These are phyloP conservation scores for Xylariales sp. DNA, from an alignment of 2,329 filamentous ascomycete genomes.

Conservation along the genomic window DNA sequence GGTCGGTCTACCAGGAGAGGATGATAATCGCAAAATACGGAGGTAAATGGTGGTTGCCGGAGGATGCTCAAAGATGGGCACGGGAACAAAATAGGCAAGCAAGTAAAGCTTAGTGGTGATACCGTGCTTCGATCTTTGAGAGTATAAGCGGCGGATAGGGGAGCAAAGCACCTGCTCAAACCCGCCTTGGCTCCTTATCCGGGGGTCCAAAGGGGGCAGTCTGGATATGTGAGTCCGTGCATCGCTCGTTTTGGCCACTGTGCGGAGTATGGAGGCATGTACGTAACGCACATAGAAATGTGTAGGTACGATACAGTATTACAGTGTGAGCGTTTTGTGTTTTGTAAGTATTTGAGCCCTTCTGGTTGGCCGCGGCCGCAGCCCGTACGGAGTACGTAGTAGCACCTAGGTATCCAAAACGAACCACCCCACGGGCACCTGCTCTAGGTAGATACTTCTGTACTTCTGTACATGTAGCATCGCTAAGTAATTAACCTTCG, in stretches of 20 bases:
- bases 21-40: constrained; percentile 12
- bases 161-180: constrained; percentile 2
- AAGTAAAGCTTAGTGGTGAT: constrained; percentile 24
- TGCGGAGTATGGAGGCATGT: constrained; percentile 2
- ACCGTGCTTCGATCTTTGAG: neutral
- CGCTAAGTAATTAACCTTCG: too few relatives aligned
- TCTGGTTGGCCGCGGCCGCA: too few relatives aligned
- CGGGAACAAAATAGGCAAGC: constrained; percentile 9
- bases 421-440: too few relatives aligned
- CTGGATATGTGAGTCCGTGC: constrained; percentile 7
- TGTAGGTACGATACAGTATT: too few relatives aligned
- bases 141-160: neutral
- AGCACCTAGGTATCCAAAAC: too few relatives aligned
- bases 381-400: too few relatives aligned
- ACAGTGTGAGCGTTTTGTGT: too few relatives aligned
- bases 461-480: too few relatives aligned
- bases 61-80: constrained; percentile 16
- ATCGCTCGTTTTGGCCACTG: neutral
- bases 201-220: constrained; percentile 8
- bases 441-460: too few relatives aligned
- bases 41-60: constrained; percentile 10
- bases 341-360: too few relatives aligned
- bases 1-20: constrained; percentile 14
- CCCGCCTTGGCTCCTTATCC: constrained; percentile 1
- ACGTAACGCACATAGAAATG: neutral